These are phyloP conservation scores for Salix koriyanagi DNA, from an alignment of 345 rosid species.

Conservation along the genomic window DNA sequence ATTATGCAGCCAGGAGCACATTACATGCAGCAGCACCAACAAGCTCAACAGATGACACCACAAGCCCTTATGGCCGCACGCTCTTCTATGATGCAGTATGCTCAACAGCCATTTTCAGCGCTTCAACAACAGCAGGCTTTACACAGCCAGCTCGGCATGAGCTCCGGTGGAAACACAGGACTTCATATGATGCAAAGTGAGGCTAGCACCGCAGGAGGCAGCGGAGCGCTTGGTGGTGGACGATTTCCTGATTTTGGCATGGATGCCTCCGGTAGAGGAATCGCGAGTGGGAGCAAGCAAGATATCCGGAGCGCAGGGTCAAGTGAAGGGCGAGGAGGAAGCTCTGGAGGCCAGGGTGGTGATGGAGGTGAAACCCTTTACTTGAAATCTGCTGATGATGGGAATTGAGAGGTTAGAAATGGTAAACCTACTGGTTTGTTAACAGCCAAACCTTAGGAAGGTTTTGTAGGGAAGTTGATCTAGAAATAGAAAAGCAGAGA, in stretches of 20 bases:
- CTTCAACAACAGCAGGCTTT: conserved; percentile 83
- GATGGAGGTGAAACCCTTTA: conserved; percentile 90
- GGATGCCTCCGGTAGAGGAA: conserved; percentile 30
- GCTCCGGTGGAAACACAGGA: conserved; percentile 59
- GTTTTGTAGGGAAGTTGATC: conserved; percentile 7
- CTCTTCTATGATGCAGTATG: conserved; percentile 71
- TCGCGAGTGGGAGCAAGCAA: conserved; percentile 66
- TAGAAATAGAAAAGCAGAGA: conserved; percentile 5
- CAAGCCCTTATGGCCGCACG: conserved; percentile 90
- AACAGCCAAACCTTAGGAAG: conserved; percentile 1
- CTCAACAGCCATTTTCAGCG: conserved; percentile 70
- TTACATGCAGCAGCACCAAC: conserved; percentile 89
- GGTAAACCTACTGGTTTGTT: conserved; percentile 1
- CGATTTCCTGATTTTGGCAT: conserved; percentile 80
- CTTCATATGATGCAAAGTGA: conserved; percentile 62
- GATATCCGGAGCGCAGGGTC: conserved; percentile 65
- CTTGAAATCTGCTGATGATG: conserved; percentile 74
- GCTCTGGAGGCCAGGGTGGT: conserved; percentile 59
- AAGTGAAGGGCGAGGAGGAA: conserved; percentile 72
- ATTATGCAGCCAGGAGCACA: conserved; percentile 74
- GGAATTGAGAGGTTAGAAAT: conserved; percentile 43
- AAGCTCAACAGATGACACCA: conserved; percentile 81
- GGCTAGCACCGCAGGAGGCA: conserved; percentile 55
- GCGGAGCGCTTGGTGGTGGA: conserved; percentile 49
- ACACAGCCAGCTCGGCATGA: conserved; percentile 90